phyloP scores from a whole-genome alignment of 2,329 filamentous ascomycete genomes.

The Exserohilum rostratum region DNA sequence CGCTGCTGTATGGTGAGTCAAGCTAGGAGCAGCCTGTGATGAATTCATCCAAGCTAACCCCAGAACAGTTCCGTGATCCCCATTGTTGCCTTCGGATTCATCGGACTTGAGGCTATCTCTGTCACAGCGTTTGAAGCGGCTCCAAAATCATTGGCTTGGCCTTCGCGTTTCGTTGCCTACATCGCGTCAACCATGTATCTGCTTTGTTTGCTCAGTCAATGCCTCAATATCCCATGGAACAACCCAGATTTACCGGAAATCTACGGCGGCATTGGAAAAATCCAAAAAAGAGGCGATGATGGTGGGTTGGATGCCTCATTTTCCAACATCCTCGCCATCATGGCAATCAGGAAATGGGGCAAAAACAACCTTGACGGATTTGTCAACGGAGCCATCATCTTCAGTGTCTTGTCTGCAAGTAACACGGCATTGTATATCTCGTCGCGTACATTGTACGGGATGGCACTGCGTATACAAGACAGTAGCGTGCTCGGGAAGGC shows the following conservation, averaged over 20 bases:
- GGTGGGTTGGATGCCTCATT: background rate
- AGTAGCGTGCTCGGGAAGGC: background rate
- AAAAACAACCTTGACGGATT: background rate
- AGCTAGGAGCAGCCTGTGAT: no score
- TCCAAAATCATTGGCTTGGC: background rate
- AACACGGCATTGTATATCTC: background rate
- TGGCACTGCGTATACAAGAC: background rate
- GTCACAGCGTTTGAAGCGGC: background rate
- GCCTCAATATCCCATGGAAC: background rate
- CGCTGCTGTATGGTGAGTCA: no score
- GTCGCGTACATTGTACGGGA: background rate
- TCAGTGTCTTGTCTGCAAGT: background rate
- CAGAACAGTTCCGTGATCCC: background rate
- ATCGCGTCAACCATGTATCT: background rate
- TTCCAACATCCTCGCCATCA: background rate
- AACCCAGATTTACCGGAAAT: background rate
- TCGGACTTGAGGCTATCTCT: background rate
- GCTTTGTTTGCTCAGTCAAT: background rate
- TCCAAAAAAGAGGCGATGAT: no score
- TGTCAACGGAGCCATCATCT: background rate
- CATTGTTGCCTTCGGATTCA: background rate
- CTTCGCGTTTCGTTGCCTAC: background rate
- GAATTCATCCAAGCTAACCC: background rate
- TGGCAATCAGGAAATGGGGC: background rate
- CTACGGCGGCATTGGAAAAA: background rate